A percentile compares a stretch with the other conserved stretches of the same genome.
Conservation (phyloP, 2,329 filamentous ascomycete species). For the Cladosporium velox region DNA sequence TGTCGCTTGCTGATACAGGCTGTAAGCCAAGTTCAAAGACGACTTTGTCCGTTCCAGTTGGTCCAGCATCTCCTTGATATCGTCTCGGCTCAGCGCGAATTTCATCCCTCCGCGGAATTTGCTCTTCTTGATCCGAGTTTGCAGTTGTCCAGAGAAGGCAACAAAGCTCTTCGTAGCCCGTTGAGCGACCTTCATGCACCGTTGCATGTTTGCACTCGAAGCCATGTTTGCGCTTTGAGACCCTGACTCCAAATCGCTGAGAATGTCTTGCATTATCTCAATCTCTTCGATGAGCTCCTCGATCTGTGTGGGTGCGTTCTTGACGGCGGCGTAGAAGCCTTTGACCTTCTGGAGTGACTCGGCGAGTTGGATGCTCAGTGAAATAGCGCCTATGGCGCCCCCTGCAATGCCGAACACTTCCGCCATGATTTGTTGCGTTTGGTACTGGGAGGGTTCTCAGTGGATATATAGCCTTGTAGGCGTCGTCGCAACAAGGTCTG, state of each 20-base stretch:
- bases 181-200: slow-evolving; percentile 1
- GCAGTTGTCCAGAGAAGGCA: background rate
- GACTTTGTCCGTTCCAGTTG: slow-evolving; percentile 6
- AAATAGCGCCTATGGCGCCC: background rate
- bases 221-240: background rate
- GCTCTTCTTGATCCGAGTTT: background rate
- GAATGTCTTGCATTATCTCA: background rate
- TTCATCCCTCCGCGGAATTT: background rate
- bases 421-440: too few species aligned
- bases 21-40: background rate
- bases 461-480: too few species aligned
- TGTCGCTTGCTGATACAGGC: background rate
- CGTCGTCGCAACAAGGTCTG: too few species aligned
- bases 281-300: slow-evolving; percentile 10
- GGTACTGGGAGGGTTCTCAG: too few species aligned
- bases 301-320: background rate
- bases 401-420: slow-evolving; percentile 6
- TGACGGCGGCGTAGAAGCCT: background rate
- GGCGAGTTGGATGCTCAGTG: background rate
- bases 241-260: background rate
- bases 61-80: background rate
- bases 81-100: background rate
- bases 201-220: background rate
- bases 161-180: background rate
- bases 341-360: slow-evolving; percentile 2